phyloP scores from a whole-genome alignment of 192 early-diverging fungal genomes.

The Geosiphon pyriformis region DNA sequence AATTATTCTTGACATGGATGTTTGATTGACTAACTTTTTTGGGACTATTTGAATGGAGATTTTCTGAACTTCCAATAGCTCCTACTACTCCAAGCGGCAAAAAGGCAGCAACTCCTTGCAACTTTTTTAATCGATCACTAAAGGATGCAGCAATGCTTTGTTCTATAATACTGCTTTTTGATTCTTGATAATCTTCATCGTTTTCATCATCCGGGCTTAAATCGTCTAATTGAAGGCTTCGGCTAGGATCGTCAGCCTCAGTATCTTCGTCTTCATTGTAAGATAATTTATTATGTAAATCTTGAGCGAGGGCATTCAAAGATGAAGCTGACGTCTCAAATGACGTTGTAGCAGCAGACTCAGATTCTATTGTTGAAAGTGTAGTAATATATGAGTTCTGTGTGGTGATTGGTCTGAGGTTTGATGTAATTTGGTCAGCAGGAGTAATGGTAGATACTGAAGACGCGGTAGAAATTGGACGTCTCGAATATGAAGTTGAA shows the following conservation, averaged over 20 bases:
- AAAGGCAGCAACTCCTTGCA: constrained; percentile 12
- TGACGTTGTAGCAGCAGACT: background rate
- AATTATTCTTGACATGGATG: too few relatives aligned
- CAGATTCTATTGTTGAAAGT: constrained; percentile 14
- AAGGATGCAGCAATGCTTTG: background rate
- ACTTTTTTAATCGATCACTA: constrained; percentile 10
- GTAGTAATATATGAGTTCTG: background rate
- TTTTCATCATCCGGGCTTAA: background rate
- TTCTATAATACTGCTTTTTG: background rate
- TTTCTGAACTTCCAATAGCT: background rate
- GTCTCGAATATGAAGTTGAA: background rate
- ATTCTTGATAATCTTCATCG: constrained; percentile 5
- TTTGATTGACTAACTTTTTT: constrained; percentile 1
- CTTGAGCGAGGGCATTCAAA: background rate
- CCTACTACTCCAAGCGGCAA: background rate
- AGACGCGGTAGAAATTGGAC: constrained; percentile 9
- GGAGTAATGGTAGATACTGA: constrained; percentile 22
- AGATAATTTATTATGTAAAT: background rate
- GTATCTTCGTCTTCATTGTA: background rate
- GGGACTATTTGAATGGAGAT: background rate
- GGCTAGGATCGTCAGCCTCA: background rate
- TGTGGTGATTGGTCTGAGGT: background rate
- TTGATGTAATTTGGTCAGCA: background rate
- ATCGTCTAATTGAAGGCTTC: background rate
- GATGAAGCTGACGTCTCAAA: constrained; percentile 7